These are phyloP conservation scores for Penicillium sp. DNA, from an alignment of 2,329 filamentous ascomycete species.

Conservation along the genomic window DNA sequence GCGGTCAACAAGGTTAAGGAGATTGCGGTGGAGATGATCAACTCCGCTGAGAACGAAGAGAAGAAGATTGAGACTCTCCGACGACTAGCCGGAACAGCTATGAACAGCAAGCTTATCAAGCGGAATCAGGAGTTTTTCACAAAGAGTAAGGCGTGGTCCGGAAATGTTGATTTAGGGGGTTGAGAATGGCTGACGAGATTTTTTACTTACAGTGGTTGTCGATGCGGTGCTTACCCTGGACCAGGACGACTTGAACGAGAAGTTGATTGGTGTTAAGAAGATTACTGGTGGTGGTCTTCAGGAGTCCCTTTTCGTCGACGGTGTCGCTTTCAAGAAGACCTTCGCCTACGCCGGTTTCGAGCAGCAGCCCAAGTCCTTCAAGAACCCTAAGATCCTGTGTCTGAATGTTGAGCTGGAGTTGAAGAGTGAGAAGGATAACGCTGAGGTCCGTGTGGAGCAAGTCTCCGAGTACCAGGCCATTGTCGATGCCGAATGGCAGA, in stretches of 20 bases:
- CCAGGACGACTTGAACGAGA: constrained; percentile 96
- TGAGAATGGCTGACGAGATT: constrained; percentile 1
- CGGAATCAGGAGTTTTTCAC: constrained; percentile 96
- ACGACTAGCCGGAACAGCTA: constrained; percentile 91
- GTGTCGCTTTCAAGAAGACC: constrained; percentile 99
- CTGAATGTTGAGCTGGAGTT: constrained; percentile 97
- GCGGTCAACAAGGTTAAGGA: constrained; percentile 99
- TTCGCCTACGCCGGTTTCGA: constrained; percentile 99
- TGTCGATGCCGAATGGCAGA: constrained; percentile 98
- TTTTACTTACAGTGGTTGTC: constrained; percentile 73
- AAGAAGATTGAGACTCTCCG: constrained; percentile 84
- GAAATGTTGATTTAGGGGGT: background rate
- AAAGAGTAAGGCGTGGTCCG: constrained; percentile 65
- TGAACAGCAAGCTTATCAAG: constrained; percentile 99
- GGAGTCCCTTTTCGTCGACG: constrained; percentile 94
- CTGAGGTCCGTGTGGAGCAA: constrained; percentile 95
- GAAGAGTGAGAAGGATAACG: constrained; percentile 99
- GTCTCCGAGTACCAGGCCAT: constrained; percentile 99
- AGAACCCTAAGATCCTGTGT: constrained; percentile 92
- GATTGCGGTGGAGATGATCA: constrained; percentile 69
- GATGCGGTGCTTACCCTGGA: constrained; percentile 93
- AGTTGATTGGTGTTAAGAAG: constrained; percentile 97
- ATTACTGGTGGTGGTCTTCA: constrained; percentile 94
- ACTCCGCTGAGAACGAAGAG: constrained; percentile 75
- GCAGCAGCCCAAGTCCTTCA: constrained; percentile 96